These are phyloP conservation scores for Ogataea allantospora DNA, from an alignment of 805 yeast species.

Conservation along the genomic window DNA sequence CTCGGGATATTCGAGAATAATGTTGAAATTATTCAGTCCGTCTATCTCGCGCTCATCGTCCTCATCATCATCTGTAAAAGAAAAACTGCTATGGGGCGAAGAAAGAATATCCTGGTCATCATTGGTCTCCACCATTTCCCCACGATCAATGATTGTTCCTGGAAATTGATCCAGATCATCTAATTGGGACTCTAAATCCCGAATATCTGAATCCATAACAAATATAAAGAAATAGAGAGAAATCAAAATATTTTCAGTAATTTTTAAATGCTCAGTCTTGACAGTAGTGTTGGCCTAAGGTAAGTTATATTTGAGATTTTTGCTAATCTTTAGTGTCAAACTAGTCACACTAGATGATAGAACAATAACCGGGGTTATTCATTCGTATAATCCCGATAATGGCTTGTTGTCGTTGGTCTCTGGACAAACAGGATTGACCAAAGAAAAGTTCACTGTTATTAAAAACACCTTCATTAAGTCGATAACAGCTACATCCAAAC, in stretches of 20 bases:
- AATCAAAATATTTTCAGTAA: background rate
- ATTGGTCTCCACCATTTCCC: constrained; percentile 32
- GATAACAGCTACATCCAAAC: constrained; percentile 42
- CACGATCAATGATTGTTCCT: constrained; percentile 31
- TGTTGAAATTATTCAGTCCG: constrained; percentile 33
- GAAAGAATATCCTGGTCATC: constrained; percentile 31
- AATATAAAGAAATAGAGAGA: constrained; percentile 1
- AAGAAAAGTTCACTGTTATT: constrained; percentile 45
- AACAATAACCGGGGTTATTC: constrained; percentile 58
- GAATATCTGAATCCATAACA: constrained; percentile 9
- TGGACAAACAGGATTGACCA: constrained; percentile 26
- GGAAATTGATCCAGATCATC: constrained; percentile 26
- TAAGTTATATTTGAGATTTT: constrained; percentile 20
- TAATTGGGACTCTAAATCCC: constrained; percentile 15
- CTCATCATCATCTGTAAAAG: constrained; percentile 25
- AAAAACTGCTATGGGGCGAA: constrained; percentile 31
- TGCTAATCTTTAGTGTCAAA: constrained; percentile 45
- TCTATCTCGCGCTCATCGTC: constrained; percentile 32
- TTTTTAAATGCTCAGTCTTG: constrained; percentile 29
- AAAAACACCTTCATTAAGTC: constrained; percentile 58
- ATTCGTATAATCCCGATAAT: constrained; percentile 54
- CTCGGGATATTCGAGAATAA: constrained; percentile 39
- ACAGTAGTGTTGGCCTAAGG: constrained; percentile 35
- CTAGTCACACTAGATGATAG: constrained; percentile 60
- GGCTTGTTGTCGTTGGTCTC: constrained; percentile 41